Evolutionary conservation across 129 eudicot species (phyloP), one percentile per base, ranked within the genome.

Genomic region (Arctium lappa): DNA sequence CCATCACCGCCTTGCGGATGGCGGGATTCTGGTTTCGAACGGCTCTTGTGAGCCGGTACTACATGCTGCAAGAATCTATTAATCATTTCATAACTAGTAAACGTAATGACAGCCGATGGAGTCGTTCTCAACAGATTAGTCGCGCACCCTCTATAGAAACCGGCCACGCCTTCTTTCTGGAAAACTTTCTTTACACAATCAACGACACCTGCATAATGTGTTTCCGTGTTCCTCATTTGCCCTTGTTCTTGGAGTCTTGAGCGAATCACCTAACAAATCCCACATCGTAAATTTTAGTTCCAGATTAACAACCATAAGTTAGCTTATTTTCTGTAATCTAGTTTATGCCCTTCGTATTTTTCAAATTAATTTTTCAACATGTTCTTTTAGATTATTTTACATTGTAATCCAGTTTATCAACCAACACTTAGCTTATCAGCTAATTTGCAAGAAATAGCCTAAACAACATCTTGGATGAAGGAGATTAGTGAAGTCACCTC

Each of bases 191-290:
- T 93, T 42, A 93, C 84, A 80, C 99, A 95, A 90, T 95, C 99
- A 73, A 93, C 53, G 0, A 91, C 99, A n/a, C 98, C 99, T 0
- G 78, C 80, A 74, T 95, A 95, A 50, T 85, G 94, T 1, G 81
- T 63, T 68, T 88, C 88, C 0, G 88, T 50, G 72, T 88, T 90
- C 70, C 91, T 87, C 4, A 72, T 30, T 75, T 93, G 97, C 40
- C 99, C 99, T 84, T 95, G 99, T 82, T 95, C 99, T 89, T 95
- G 99, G 27, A 95, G 90, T 83, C 92, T 91, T 16, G 99, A 93
- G 27, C 98, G 94, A 8, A 95, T 89, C 44, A 95, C 99, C 99
- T 95, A 91, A 62, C 44, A 44, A 13, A 63, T 13, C 62, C 62
- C 53, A 15, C 69, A 63, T 76, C 10, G 8, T 50, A 18, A 22